phyloP scores from a whole-genome alignment of 2,329 filamentous ascomycete species.

The Talaromyces sp. region DNA sequence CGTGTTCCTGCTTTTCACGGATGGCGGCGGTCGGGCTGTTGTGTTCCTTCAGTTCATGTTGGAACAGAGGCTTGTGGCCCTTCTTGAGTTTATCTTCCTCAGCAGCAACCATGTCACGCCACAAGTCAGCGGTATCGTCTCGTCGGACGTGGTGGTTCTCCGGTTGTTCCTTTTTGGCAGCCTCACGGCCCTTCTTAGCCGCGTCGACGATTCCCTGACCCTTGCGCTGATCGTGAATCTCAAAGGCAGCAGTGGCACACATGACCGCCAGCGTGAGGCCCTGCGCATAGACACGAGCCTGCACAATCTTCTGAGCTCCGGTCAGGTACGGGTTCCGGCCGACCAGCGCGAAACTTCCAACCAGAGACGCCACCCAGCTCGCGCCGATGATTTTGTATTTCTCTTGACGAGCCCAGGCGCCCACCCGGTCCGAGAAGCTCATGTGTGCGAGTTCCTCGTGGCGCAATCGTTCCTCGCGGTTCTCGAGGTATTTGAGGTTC shows the following conservation, averaged over 20 bases:
- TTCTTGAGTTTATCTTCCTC: conserved; percentile 44
- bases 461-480: conserved; percentile 52
- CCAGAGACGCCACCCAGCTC: conserved; percentile 79
- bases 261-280: conserved; percentile 81
- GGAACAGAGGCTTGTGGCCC: conserved; percentile 34
- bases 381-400: conserved; percentile 81
- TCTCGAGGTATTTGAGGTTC: conserved; percentile 62
- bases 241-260: conserved; percentile 75
- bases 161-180: conserved; percentile 70
- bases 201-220: conserved; percentile 49
- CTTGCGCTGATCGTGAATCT: conserved; percentile 71
- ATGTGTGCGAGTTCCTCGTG: conserved; percentile 55
- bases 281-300: conserved; percentile 92
- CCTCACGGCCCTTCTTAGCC: conserved; percentile 69
- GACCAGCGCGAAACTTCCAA: conserved; percentile 67
- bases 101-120: conserved; percentile 59
- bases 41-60: conserved; percentile 19
- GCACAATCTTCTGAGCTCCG: conserved; percentile 80
- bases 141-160: conserved; percentile 77
- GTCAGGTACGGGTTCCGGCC: conserved; percentile 71
- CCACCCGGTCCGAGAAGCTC: conserved; percentile 54
- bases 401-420: conserved; percentile 72
- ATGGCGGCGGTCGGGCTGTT: not conserved
- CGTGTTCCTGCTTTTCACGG: conserved; percentile 13
- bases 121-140: conserved; percentile 78